phyloP scores from a whole-genome alignment of 1,139 yeast genomes.

The Lodderomyces oxycetoniae region DNA sequence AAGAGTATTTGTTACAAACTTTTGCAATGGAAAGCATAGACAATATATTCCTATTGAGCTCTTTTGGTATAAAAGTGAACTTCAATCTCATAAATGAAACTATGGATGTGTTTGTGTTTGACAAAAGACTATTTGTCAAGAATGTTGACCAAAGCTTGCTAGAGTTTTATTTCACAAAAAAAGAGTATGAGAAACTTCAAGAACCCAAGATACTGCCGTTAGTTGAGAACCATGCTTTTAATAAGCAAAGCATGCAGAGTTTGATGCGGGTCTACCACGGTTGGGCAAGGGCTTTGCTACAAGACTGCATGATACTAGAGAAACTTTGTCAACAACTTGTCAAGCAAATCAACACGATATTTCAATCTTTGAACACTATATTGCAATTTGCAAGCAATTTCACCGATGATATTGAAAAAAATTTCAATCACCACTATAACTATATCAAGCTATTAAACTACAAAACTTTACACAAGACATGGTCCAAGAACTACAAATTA shows the following conservation, averaged over 20 bases:
- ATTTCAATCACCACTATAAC: slow-evolving; percentile 46
- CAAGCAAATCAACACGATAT: slow-evolving; percentile 35
- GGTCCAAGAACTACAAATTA: slow-evolving; percentile 43
- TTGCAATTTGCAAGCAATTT: slow-evolving; percentile 56
- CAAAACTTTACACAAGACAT: slow-evolving; percentile 43
- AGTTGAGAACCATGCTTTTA: background rate
- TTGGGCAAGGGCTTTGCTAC: slow-evolving; percentile 26
- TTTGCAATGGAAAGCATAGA: slow-evolving; percentile 31
- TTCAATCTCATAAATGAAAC: slow-evolving; percentile 44
- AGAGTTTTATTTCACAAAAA: slow-evolving; percentile 3
- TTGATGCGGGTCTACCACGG: slow-evolving; percentile 18
- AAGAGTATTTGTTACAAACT: slow-evolving; percentile 32
- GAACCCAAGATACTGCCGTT: slow-evolving; percentile 5
- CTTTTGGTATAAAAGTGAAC: slow-evolving; percentile 61
- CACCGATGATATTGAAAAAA: slow-evolving; percentile 47
- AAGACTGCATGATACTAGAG: slow-evolving; percentile 19
- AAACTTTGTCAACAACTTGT: slow-evolving; percentile 20
- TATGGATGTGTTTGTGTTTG: slow-evolving; percentile 55
- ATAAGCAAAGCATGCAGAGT: background rate
- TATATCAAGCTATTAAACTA: slow-evolving; percentile 42
- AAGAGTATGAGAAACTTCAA: background rate
- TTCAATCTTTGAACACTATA: slow-evolving; percentile 52
- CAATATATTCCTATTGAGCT: slow-evolving; percentile 55
- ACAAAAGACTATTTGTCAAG: slow-evolving; percentile 46
- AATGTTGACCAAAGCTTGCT: slow-evolving; percentile 9